These are phyloP conservation scores for Tephrocybe sp. DNA, from an alignment of 768 basidiomycete species.

Conservation along the genomic window DNA sequence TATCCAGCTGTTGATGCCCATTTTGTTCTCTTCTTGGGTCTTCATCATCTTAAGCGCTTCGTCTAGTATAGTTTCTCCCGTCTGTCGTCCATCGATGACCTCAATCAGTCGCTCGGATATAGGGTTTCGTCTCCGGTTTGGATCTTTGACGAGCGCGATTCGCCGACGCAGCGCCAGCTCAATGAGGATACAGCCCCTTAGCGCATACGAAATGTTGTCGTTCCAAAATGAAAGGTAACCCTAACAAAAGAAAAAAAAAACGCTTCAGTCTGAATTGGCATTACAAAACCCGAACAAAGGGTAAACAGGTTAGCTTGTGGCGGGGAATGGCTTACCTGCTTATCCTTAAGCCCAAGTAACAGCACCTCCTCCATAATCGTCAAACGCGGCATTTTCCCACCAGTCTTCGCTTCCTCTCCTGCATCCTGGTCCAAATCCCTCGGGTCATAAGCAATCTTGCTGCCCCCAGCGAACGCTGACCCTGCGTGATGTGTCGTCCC, in stretches of 20 bases:
- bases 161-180: constrained; percentile 94
- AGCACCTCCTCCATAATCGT: constrained; percentile 98
- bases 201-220: constrained; percentile 98
- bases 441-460: constrained; percentile 91
- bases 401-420: constrained; percentile 55
- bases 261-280: constrained; percentile 2
- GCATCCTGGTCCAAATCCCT: constrained; percentile 76
- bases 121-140: constrained; percentile 67
- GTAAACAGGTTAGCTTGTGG: no score
- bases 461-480: constrained; percentile 81
- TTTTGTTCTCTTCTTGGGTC: constrained; percentile 65
- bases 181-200: constrained; percentile 96
- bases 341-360: constrained; percentile 92
- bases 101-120: constrained; percentile 84
- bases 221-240: constrained; percentile 99
- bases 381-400: constrained; percentile 76
- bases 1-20: constrained; percentile 89
- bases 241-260: constrained; percentile 21
- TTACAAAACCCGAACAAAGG: constrained; percentile 1
- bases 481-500: constrained; percentile 58
- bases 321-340: constrained; percentile 74
- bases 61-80: constrained; percentile 95
- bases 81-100: constrained; percentile 88
- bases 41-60: constrained; percentile 98
- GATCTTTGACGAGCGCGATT: constrained; percentile 88